A percentile compares a stretch with the other conserved stretches of the same genome.
Evolutionary conservation across 208 protist species (phyloP).

Genomic region (Eutreptiella sp.): DNA sequence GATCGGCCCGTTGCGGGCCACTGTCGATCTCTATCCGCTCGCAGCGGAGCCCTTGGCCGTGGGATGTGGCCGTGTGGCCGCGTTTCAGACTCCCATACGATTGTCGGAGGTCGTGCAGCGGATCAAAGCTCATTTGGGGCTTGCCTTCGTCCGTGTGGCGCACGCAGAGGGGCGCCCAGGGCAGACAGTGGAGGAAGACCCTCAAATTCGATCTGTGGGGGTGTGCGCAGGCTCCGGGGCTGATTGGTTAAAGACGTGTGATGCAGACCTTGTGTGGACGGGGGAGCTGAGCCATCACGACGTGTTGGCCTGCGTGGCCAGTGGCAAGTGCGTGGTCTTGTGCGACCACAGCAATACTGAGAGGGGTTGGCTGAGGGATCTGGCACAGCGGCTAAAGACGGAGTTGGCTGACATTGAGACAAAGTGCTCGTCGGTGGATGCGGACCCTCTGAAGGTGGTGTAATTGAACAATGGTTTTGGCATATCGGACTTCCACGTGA

Average conservation of each 20-base stretch:
- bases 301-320: constrained; percentile 66
- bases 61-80: constrained; percentile 58
- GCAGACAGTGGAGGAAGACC: constrained; percentile 34
- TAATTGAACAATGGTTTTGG: too few relatives aligned
- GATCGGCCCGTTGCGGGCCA: too few relatives aligned
- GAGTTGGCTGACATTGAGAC: neutral
- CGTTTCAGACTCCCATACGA: constrained; percentile 38
- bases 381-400: neutral
- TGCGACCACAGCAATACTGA: constrained; percentile 86
- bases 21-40: too few relatives aligned
- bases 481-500: too few relatives aligned
- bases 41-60: neutral
- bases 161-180: constrained; percentile 46
- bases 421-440: neutral
- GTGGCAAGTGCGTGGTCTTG: constrained; percentile 67
- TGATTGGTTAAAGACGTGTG: constrained; percentile 53
- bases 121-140: constrained; percentile 52
- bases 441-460: too few relatives aligned
- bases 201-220: constrained; percentile 57
- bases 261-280: constrained; percentile 62
- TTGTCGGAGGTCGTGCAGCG: constrained; percentile 47
- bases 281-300: constrained; percentile 89
- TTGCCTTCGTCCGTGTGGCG: constrained; percentile 59
- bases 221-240: constrained; percentile 76
- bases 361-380: constrained; percentile 58